Percentiles rank a stretch among this genome's conserved stretches.
These are phyloP conservation scores for Cercospora zeae-maydis DNA, from an alignment of 2,329 filamentous ascomycete species.

Conservation along the genomic window DNA sequence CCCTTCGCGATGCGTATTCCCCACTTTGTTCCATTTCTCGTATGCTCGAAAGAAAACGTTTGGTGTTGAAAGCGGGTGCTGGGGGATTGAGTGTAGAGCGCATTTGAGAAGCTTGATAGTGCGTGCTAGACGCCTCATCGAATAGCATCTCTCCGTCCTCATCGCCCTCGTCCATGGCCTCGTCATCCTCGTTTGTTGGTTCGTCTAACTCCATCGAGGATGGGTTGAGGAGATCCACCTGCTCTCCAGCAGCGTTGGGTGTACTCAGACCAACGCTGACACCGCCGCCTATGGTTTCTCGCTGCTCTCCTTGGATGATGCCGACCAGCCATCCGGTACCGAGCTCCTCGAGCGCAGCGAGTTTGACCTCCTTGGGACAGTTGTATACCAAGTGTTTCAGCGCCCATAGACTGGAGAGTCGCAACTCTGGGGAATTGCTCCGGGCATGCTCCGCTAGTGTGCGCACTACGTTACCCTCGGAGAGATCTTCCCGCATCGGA, in stretches of 20 bases:
- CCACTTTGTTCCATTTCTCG: conserved; percentile 55
- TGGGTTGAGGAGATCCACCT: conserved; percentile 58
- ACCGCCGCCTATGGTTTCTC: conserved; percentile 48
- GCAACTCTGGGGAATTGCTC: conserved; percentile 72
- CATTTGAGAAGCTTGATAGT: conserved; percentile 36
- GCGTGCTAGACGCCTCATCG: conserved; percentile 38
- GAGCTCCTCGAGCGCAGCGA: conserved; percentile 71
- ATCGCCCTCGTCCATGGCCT: conserved; percentile 32
- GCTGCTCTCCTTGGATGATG: conserved; percentile 61
- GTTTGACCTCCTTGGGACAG: conserved; percentile 68
- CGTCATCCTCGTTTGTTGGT: conserved; percentile 26
- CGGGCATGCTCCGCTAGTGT: conserved; percentile 80
- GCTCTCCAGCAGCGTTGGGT: conserved; percentile 58
- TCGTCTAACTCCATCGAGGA: conserved; percentile 36
- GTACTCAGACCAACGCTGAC: conserved; percentile 39
- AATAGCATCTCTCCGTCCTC: conserved; percentile 47
- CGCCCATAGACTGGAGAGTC: conserved; percentile 86
- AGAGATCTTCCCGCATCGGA: conserved; percentile 79
- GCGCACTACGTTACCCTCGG: conserved; percentile 69
- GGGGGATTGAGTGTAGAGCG: conserved; percentile 35
- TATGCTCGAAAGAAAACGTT: conserved; percentile 31
- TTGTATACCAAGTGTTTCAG: conserved; percentile 83
- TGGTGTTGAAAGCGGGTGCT: conserved; percentile 27
- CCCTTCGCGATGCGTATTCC: conserved; percentile 65
- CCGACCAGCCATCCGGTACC: conserved; percentile 76